Percentiles rank a stretch among this genome's conserved stretches.
phyloP scores from a whole-genome alignment of 495 filamentous ascomycete species.

The Talaromyces thailandensis region DNA sequence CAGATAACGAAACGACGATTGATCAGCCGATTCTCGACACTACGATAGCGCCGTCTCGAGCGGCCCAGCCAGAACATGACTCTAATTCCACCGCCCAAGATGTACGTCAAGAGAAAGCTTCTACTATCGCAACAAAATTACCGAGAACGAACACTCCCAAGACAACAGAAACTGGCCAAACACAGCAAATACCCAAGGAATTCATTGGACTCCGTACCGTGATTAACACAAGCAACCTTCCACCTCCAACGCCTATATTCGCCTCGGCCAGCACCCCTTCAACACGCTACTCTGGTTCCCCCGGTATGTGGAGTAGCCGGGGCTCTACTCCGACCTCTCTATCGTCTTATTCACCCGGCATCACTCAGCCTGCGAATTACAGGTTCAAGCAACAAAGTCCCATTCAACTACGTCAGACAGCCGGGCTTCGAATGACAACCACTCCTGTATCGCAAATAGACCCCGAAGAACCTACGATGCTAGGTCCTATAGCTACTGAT shows the following conservation, averaged over 20 bases:
- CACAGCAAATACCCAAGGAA: slow-evolving; percentile 26
- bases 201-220: slow-evolving; percentile 36
- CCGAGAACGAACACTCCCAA: slow-evolving; percentile 8
- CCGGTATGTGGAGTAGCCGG: slow-evolving; percentile 75
- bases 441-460: slow-evolving; percentile 56
- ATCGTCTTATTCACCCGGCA: slow-evolving; percentile 88
- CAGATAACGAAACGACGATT: not conserved
- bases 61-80: not conserved
- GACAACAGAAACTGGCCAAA: slow-evolving; percentile 12
- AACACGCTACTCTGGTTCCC: slow-evolving; percentile 89
- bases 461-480: slow-evolving; percentile 35
- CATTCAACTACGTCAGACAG: slow-evolving; percentile 56
- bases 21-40: not conserved
- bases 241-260: slow-evolving; percentile 57
- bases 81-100: not conserved
- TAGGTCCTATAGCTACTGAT: slow-evolving; percentile 11
- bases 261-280: slow-evolving; percentile 76
- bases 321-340: slow-evolving; percentile 93
- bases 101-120: not conserved
- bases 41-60: not conserved
- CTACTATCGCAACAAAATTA: not conserved
- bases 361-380: slow-evolving; percentile 50
- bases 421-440: slow-evolving; percentile 40
- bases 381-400: slow-evolving; percentile 57
- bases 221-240: slow-evolving; percentile 47